Conservation (phyloP, 306 rosid genomes). For the Albizia julibrissin region DNA sequence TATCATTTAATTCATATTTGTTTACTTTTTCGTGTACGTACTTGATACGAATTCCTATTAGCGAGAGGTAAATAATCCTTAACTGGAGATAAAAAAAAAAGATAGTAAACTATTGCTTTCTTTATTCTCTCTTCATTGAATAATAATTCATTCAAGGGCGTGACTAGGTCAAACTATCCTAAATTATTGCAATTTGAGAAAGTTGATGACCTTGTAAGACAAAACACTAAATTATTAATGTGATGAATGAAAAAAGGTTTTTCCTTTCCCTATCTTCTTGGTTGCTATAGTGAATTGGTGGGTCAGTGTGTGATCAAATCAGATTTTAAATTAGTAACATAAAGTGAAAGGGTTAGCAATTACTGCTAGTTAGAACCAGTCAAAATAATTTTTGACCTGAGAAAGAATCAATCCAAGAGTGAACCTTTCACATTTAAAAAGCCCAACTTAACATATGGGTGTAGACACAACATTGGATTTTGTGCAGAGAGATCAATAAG, state of each 20-base stretch:
- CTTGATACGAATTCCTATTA: no score
- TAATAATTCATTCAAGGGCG: not conserved
- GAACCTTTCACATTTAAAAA: conserved; percentile 43
- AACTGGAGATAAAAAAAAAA: not conserved
- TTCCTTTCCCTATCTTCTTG: conserved; percentile 15
- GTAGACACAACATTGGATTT: conserved; percentile 13
- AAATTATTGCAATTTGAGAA: conserved; percentile 33
- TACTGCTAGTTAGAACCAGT: not conserved
- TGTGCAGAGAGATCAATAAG: conserved; percentile 6
- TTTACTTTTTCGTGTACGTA: not conserved
- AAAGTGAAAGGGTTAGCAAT: conserved; percentile 1
- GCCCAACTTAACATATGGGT: conserved; percentile 2
- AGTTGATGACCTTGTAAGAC: conserved; percentile 16
- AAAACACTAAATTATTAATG: conserved; percentile 14
- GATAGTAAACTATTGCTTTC: not conserved
- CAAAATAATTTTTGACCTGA: not conserved
- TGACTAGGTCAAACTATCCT: conserved; percentile 37
- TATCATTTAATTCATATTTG: no score
- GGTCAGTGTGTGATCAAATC: conserved; percentile 1
- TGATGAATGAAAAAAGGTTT: not conserved
- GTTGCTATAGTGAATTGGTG: conserved; percentile 7
- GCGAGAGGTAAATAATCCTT: not conserved
- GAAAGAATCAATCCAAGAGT: not conserved
- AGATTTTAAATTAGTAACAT: not conserved
- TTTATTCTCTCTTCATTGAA: not conserved